These are phyloP conservation scores for Gaultheria prostrata DNA, from an alignment of 148 eudicot genomes.

Conservation along the genomic window DNA sequence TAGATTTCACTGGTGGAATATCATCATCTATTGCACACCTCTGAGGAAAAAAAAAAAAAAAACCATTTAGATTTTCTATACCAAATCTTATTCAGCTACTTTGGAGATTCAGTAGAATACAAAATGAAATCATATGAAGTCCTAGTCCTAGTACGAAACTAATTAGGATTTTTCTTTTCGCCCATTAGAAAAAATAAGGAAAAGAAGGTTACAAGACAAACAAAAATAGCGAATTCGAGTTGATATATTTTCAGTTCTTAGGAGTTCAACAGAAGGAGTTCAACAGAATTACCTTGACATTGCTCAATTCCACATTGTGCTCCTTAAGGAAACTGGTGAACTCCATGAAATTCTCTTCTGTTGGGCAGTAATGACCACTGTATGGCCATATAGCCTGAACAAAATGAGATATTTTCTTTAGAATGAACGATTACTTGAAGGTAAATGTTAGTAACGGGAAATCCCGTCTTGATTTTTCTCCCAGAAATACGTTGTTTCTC, in stretches of 20 bases:
- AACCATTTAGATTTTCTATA: background rate
- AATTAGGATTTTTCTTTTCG: too few relatives aligned
- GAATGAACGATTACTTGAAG: background rate
- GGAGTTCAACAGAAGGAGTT: too few relatives aligned
- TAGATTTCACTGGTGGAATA: background rate
- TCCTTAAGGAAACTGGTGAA: constrained; percentile 28
- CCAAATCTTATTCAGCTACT: too few relatives aligned
- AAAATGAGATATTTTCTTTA: background rate
- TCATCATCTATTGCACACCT: constrained; percentile 26
- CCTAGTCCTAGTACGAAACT: background rate
- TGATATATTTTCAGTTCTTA: too few relatives aligned
- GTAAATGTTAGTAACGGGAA: background rate
- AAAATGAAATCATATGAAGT: background rate
- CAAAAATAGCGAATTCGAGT: background rate
- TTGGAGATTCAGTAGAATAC: background rate
- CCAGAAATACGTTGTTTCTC: background rate
- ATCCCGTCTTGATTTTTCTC: background rate
- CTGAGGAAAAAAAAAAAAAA: constrained; percentile 12
- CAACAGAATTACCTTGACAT: constrained; percentile 28
- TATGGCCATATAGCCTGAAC: constrained; percentile 37
- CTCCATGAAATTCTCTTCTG: constrained; percentile 37
- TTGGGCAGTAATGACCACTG: constrained; percentile 41
- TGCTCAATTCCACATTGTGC: constrained; percentile 26
- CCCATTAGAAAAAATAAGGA: background rate
- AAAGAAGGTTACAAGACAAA: background rate